Evolutionary conservation across 1,284 basidiomycete genomes (phyloP).

Genomic region (Sphagnurus paluster): DNA sequence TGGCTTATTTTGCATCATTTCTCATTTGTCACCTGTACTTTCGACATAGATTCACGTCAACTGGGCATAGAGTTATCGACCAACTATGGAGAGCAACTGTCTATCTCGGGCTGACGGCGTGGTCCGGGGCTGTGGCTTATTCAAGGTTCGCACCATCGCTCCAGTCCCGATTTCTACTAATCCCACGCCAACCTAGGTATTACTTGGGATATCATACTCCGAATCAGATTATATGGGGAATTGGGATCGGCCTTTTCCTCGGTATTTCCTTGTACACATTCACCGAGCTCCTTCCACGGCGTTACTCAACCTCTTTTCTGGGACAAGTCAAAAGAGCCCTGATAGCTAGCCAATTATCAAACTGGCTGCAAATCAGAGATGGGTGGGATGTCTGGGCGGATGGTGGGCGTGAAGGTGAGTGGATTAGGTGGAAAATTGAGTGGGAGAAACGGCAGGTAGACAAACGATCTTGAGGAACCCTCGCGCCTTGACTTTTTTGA

Average conservation of each 20-base stretch:
- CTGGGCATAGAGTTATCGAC: slow-evolving; percentile 53
- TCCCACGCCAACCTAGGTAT: slow-evolving; percentile 44
- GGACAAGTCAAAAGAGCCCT: slow-evolving; percentile 50
- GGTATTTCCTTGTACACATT: slow-evolving; percentile 60
- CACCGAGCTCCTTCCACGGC: slow-evolving; percentile 60
- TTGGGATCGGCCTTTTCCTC: slow-evolving; percentile 61
- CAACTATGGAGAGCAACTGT: slow-evolving; percentile 43
- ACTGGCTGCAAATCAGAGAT: slow-evolving; percentile 74
- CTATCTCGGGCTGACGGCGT: slow-evolving; percentile 52
- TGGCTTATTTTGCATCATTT: slow-evolving; percentile 85
- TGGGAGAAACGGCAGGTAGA: slow-evolving; percentile 36
- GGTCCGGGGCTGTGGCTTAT: slow-evolving; percentile 72
- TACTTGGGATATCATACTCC: slow-evolving; percentile 74
- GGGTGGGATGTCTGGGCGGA: slow-evolving; percentile 80
- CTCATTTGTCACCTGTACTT: slow-evolving; percentile 72
- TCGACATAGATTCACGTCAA: slow-evolving; percentile 64
- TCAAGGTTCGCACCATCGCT: slow-evolving; percentile 56
- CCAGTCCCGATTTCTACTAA: background rate
- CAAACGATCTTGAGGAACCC: slow-evolving; percentile 15
- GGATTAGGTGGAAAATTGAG: slow-evolving; percentile 54
- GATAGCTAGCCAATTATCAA: slow-evolving; percentile 57
- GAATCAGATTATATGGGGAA: slow-evolving; percentile 74
- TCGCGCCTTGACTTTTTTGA: no score
- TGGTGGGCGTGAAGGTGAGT: slow-evolving; percentile 68
- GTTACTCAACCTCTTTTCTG: slow-evolving; percentile 50